These are phyloP conservation scores for Isabelozyma heimii DNA, from an alignment of 805 yeast genomes.

Conservation along the genomic window DNA sequence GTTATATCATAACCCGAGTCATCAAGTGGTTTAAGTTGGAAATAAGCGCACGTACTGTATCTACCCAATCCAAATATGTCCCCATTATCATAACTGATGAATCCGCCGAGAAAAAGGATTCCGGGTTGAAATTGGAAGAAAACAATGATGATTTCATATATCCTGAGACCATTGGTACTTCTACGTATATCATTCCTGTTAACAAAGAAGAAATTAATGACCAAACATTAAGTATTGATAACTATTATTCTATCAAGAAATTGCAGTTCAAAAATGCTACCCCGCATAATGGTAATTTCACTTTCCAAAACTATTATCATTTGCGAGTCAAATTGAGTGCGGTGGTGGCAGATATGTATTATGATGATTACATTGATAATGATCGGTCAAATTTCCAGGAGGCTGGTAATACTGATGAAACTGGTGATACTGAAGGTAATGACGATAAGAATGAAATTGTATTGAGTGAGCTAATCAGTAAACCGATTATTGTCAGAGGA, in stretches of 20 bases:
- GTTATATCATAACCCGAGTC: constrained; percentile 34
- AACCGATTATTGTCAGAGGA: constrained; percentile 58
- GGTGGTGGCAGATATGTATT: constrained; percentile 35
- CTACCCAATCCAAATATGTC: constrained; percentile 25
- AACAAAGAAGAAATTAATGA: constrained; percentile 18
- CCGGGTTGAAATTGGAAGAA: constrained; percentile 6
- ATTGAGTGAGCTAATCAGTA: constrained; percentile 27
- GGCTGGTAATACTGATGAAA: constrained; percentile 7
- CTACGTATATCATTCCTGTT: constrained; percentile 23
- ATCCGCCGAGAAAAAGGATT: constrained; percentile 1
- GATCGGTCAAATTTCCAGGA: constrained; percentile 12
- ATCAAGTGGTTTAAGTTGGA: constrained; percentile 38
- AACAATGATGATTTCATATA: constrained; percentile 9
- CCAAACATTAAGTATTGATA: constrained; percentile 20
- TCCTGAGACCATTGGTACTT: constrained; percentile 14
- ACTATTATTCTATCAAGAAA: constrained; percentile 35
- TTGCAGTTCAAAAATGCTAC: constrained; percentile 51
- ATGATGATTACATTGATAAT: constrained; percentile 36
- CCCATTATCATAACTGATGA: constrained; percentile 25
- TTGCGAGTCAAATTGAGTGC: constrained; percentile 32
- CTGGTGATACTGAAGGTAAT: constrained; percentile 7
- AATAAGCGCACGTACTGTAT: constrained; percentile 33
- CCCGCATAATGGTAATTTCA: constrained; percentile 48
- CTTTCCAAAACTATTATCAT: constrained; percentile 46
- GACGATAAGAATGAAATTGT: constrained; percentile 26